These are phyloP conservation scores for Pseudogymnoascus sp. DNA, from an alignment of 2,329 filamentous ascomycete species.

Conservation along the genomic window DNA sequence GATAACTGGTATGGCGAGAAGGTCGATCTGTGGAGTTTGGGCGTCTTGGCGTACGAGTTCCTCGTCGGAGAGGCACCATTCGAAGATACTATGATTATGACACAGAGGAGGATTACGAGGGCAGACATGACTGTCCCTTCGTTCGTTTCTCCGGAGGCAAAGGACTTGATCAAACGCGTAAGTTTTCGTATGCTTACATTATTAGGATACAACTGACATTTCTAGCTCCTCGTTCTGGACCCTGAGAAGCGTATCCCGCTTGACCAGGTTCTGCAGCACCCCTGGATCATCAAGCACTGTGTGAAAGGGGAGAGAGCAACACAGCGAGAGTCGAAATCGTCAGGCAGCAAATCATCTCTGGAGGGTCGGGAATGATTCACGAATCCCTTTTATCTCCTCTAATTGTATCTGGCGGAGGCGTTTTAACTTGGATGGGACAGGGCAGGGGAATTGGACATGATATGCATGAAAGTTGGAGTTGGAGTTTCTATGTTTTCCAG, in stretches of 20 bases:
- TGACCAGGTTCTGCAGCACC: constrained; percentile 80
- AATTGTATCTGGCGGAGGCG: constrained; percentile 20
- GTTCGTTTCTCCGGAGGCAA: constrained; percentile 84
- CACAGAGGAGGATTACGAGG: constrained; percentile 77
- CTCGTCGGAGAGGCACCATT: constrained; percentile 93
- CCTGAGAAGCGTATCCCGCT: constrained; percentile 88
- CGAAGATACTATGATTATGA: constrained; percentile 92
- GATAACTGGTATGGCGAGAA: constrained; percentile 93
- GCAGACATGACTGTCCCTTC: constrained; percentile 88
- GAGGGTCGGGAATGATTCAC: constrained; percentile 23
- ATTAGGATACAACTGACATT: constrained; percentile 17
- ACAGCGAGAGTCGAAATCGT: constrained; percentile 28
- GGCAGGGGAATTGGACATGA: constrained; percentile 12
- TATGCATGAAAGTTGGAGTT: constrained; percentile 23
- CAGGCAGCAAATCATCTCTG: constrained; percentile 24
- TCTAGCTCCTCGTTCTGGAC: constrained; percentile 76
- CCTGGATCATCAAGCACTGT: constrained; percentile 97
- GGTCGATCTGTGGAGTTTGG: constrained; percentile 92
- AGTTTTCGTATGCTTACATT: constrained; percentile 25
- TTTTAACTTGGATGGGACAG: constrained; percentile 17
- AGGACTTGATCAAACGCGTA: constrained; percentile 85
- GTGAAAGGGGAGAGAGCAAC: constrained; percentile 35
- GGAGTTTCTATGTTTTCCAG: constrained; percentile 23
- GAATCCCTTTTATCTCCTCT: constrained; percentile 15
- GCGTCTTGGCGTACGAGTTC: constrained; percentile 94